phyloP scores from a whole-genome alignment of 768 basidiomycete species.

The Leccinum subgranulosum region DNA sequence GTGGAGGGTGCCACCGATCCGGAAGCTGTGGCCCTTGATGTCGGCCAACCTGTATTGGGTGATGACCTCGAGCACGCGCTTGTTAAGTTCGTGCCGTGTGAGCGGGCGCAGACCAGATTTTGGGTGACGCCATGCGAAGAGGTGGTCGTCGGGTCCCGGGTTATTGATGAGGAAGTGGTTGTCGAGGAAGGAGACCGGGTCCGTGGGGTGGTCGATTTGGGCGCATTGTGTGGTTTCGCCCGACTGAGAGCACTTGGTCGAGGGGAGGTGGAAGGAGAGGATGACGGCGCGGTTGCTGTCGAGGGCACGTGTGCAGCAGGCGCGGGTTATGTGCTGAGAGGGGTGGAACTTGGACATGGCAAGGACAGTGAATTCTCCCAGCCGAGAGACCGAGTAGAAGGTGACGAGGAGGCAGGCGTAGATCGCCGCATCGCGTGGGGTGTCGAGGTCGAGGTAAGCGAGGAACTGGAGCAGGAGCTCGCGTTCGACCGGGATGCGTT shows the following conservation, averaged over 20 bases:
- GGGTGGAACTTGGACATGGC: not conserved
- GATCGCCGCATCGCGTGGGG: not conserved
- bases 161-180: not conserved
- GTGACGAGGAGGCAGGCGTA: not conserved
- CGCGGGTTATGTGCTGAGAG: not conserved
- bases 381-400: not conserved
- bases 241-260: not conserved
- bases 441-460: conserved; percentile 20
- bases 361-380: not conserved
- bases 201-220: not conserved
- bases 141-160: not conserved
- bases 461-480: not conserved
- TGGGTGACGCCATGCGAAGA: not conserved
- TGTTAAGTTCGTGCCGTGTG: not conserved
- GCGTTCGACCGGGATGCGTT: not conserved
- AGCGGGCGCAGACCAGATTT: not conserved
- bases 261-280: not conserved
- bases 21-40: not conserved
- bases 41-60: not conserved
- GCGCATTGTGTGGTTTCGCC: not conserved
- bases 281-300: not conserved
- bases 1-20: not conserved
- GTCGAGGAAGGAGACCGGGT: not conserved
- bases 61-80: not conserved
- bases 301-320: not conserved